Evolutionary conservation across 345 rosid species (phyloP), one percentile per base, ranked within the genome.

Genomic region (Crucihimalaya himalaica): DNA sequence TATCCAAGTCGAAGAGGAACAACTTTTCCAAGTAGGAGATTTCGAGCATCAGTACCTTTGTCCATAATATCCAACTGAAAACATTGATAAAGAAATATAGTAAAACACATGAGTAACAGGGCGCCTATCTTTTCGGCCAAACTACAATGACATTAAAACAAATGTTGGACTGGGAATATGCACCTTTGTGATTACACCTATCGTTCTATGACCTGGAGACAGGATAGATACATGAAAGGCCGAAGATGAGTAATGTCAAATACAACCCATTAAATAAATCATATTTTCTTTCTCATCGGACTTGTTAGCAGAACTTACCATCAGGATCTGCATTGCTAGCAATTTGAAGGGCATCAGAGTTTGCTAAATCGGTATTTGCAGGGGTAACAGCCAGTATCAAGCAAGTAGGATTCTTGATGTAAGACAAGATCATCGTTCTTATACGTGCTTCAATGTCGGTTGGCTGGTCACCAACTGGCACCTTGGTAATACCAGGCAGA

Each of bases 21-120:
- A 68, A 86, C 84, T 76, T 72, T 85, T 34, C 91, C 93, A 71
- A 86, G 85, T 23, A 88, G 80, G 58, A 88, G 80, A 61, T 83
- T 84, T 57, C 88, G 79, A 34, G 86, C 93, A 80, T 86, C 63
- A 4, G 89, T 86, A 20, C 90, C 90, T 75, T 83, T 82, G 77
- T 88, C 93, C 90, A 86, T 88, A 66, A 88, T 88, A 85, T 88
- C 93, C 79, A 88, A 82, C 93, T 88, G 83, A 66, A 71, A 7
- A 39, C 59, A 78, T 31, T 19, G 58, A 66, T 27, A 42, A 67
- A 71, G n/a, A 16, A 65, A 40, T 0, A 65, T 45, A 31, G 56
- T 55, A 15, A 76, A 70, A 59, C 59, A 66, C 57, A 71, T 21
- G 45, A 32, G 15, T 19, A 51, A 59, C 29, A 29, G 21, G 32